A percentile compares a stretch with the other conserved stretches of the same genome.
phyloP scores from a whole-genome alignment of 2,329 filamentous ascomycete genomes.

The Phialophora tarda region DNA sequence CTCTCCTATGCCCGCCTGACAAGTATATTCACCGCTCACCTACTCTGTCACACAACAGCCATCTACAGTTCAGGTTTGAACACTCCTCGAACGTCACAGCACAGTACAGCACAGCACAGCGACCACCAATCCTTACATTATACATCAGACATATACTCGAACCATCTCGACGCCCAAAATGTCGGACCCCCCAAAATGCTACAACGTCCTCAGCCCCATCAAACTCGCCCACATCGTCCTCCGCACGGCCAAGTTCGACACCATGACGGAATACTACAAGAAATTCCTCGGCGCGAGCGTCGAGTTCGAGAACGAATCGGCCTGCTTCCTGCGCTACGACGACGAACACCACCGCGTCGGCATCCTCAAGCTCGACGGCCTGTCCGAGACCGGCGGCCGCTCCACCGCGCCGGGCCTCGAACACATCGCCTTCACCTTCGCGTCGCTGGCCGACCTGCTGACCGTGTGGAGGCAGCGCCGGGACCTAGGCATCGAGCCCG shows the following conservation, averaged over 20 bases:
- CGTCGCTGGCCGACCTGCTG: slow-evolving; percentile 14
- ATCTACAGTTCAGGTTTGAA: background rate
- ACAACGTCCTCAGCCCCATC: slow-evolving; percentile 8
- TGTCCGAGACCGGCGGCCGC: background rate
- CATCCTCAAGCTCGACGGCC: slow-evolving; percentile 1
- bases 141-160: background rate
- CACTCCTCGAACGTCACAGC: background rate
- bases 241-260: slow-evolving; percentile 5
- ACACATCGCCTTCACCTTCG: slow-evolving; percentile 23
- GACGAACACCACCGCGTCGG: slow-evolving; percentile 22
- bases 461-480: slow-evolving; percentile 15
- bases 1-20: too few species aligned
- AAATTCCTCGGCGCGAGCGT: slow-evolving; percentile 11
- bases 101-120: too few species aligned
- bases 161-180: background rate
- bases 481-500: slow-evolving; percentile 7
- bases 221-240: slow-evolving; percentile 13
- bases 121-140: background rate
- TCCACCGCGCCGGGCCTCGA: slow-evolving; percentile 7
- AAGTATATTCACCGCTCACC: too few species aligned
- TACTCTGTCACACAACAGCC: too few species aligned
- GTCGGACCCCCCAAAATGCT: slow-evolving; percentile 1
- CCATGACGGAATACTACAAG: slow-evolving; percentile 16
- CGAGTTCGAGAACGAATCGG: slow-evolving; percentile 4
- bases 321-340: slow-evolving; percentile 16